These are phyloP conservation scores for Penicillium flavigenum DNA, from an alignment of 495 filamentous ascomycete genomes.

Conservation along the genomic window DNA sequence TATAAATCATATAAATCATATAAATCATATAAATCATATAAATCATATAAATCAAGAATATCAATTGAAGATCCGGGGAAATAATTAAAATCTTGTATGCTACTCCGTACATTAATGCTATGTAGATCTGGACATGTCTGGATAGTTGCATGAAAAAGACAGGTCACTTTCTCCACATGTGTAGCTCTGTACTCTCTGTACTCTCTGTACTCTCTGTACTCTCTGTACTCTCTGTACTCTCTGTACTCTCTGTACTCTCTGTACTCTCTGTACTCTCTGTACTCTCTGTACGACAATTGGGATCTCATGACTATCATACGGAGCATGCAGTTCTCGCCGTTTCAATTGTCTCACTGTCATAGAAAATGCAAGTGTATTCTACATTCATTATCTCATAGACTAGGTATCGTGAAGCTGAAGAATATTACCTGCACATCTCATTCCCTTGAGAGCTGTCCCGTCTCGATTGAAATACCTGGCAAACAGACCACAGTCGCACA, in stretches of 20 bases:
- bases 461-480: constrained; percentile 17
- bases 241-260: background rate
- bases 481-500: constrained; percentile 22
- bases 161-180: background rate
- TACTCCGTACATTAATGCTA: background rate
- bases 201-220: background rate
- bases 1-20: background rate
- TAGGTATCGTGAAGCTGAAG: background rate
- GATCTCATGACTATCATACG: background rate
- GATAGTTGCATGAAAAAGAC: constrained; percentile 1
- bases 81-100: background rate
- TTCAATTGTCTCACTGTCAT: background rate
- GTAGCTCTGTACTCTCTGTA: background rate
- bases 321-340: background rate
- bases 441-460: constrained; percentile 7
- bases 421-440: background rate
- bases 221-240: background rate
- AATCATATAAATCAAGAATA: constrained; percentile 15
- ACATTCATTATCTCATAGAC: background rate
- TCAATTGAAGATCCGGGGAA: constrained; percentile 24
- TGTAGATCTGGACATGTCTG: constrained; percentile 2
- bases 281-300: background rate
- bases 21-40: too few relatives aligned
- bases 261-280: background rate
- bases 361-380: background rate